Conservation (phyloP, 2,329 filamentous ascomycete species). For the Magnaporthiopsis incrustans region DNA sequence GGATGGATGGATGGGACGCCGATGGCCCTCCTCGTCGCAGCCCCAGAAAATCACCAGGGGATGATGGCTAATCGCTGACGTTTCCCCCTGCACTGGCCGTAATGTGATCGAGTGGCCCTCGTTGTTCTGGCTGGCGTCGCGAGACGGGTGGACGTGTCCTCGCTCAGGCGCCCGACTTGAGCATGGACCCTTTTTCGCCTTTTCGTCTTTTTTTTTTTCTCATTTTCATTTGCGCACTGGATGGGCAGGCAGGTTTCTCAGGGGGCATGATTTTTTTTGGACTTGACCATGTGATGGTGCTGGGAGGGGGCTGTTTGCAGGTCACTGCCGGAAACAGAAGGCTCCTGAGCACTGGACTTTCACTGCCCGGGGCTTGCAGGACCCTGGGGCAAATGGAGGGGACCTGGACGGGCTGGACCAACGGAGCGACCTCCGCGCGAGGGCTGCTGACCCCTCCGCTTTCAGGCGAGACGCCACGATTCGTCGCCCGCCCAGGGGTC, state of each 20-base stretch:
- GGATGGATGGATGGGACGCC: neutral
- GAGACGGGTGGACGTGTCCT: neutral
- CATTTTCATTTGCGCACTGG: neutral
- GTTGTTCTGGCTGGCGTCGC: neutral
- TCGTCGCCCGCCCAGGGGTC: neutral
- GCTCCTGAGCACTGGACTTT: no score
- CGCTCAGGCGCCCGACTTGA: neutral
- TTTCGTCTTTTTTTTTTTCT: neutral
- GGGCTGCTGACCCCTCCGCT: neutral
- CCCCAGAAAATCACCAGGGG: neutral
- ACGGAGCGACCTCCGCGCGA: neutral
- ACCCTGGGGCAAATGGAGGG: neutral
- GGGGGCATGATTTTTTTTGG: neutral
- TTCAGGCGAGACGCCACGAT: constrained; percentile 1
- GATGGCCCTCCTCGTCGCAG: neutral
- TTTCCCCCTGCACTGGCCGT: neutral
- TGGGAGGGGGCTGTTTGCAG: no score
- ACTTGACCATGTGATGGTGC: neutral
- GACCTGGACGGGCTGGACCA: neutral
- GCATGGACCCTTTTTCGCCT: neutral
- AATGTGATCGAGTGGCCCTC: neutral
- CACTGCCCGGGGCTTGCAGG: no score
- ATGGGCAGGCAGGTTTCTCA: neutral
- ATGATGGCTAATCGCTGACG: neutral
- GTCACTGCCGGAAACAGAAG: neutral